Conservation (phyloP, 2,329 filamentous ascomycete species). For the Zasmidium citrigriseum region DNA sequence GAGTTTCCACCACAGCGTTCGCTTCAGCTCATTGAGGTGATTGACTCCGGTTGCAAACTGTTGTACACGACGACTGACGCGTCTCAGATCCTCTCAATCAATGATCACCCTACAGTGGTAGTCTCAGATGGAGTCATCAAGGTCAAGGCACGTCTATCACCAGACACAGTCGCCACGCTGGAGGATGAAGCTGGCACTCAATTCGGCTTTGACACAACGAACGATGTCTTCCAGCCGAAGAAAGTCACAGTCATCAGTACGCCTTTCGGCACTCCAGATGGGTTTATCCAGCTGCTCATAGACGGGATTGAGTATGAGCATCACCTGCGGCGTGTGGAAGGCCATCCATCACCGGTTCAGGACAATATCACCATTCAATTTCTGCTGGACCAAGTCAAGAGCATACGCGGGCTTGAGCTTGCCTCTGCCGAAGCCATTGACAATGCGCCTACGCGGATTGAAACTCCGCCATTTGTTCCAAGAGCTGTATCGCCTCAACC, state of each 20-base stretch:
- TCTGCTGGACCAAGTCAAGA: constrained; percentile 24
- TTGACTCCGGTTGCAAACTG: neutral
- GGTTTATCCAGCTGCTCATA: constrained; percentile 29
- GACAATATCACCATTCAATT: constrained; percentile 16
- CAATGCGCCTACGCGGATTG: neutral
- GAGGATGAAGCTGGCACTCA: constrained; percentile 26
- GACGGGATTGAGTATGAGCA: constrained; percentile 29
- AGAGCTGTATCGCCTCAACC: no score
- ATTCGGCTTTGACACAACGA: constrained; percentile 22
- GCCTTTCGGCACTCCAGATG: constrained; percentile 26
- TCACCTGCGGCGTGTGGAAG: constrained; percentile 27
- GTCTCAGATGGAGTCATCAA: constrained; percentile 30
- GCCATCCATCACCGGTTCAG: constrained; percentile 21
- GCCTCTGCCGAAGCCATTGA: neutral
- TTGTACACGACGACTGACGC: neutral
- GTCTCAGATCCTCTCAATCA: constrained; percentile 17
- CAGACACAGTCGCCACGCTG: constrained; percentile 21
- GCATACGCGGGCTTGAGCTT: constrained; percentile 16
- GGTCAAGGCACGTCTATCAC: constrained; percentile 28
- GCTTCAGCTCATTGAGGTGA: constrained; percentile 24
- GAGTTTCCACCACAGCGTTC: constrained; percentile 2
- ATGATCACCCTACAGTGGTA: constrained; percentile 17
- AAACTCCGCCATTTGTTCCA: neutral
- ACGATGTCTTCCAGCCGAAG: constrained; percentile 29
- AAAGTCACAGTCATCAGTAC: constrained; percentile 30